Conservation (phyloP, 225 moss, liverwort and hornwort species). For the Bryum argenteum region DNA sequence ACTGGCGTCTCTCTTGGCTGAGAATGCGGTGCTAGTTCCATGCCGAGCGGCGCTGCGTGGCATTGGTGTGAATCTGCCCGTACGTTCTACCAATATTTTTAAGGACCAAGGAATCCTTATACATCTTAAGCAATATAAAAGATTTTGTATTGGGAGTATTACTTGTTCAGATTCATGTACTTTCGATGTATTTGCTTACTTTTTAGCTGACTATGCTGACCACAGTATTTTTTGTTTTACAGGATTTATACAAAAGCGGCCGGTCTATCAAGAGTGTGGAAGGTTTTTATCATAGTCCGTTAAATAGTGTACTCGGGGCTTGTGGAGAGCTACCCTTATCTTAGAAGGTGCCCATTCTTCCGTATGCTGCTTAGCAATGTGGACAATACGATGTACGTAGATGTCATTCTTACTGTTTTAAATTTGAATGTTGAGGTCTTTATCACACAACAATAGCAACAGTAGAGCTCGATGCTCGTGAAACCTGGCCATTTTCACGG, state of each 20-base stretch:
- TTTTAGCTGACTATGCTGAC: constrained; percentile 5
- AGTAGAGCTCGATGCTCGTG: too few relatives aligned
- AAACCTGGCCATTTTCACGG: too few relatives aligned
- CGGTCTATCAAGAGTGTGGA: constrained; percentile 60
- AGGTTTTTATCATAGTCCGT: constrained; percentile 73
- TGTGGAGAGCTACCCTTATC: constrained; percentile 65
- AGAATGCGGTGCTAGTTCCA: constrained; percentile 62
- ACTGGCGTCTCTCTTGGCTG: constrained; percentile 63
- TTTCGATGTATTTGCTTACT: background rate
- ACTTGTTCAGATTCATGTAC: too few relatives aligned
- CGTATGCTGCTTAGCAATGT: constrained; percentile 83
- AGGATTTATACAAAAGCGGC: constrained; percentile 90
- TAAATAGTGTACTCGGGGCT: constrained; percentile 73
- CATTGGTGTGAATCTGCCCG: constrained; percentile 75
- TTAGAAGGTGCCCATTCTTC: constrained; percentile 68
- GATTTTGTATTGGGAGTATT: too few relatives aligned
- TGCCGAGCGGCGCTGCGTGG: constrained; percentile 72
- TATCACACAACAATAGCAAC: too few relatives aligned
- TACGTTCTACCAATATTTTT: constrained; percentile 28
- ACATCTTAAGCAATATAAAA: too few relatives aligned
- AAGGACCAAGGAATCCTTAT: too few relatives aligned
- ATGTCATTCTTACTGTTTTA: background rate
- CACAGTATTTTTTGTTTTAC: constrained; percentile 22
- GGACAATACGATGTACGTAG: constrained; percentile 66
- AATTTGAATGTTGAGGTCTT: background rate